Evolutionary conservation across 192 early-diverging fungal species (phyloP), one percentile per base, ranked within the genome.

Genomic region (Backusella sp.): DNA sequence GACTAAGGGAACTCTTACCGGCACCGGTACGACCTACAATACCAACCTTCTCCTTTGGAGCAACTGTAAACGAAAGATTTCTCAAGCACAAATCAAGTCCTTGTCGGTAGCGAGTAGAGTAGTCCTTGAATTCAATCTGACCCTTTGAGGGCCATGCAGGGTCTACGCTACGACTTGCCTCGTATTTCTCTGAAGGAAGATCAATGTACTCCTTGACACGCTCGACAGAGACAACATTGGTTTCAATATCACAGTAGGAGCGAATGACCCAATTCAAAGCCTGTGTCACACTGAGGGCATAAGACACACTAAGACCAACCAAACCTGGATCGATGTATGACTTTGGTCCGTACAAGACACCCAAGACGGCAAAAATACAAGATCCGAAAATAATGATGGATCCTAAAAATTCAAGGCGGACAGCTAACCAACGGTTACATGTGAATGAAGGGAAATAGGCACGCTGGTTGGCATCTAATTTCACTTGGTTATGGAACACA

Each of bases 201-300:
- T 95, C 91, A 72, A 89, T 87, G 76, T 96, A 97, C 81, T 97
- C 94, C 41, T 90, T 88, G 68, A 92, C 86, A 39, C 95, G 90
- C 79, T 95, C 94, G 11, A 94, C 91, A 11, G 92, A 88, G 4
- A 91, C 88, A 72, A 93, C 82, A 32, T 88, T 84, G 36, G 84
- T 87, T 70, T 96, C 95, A 62, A 97, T 92, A 77, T 97, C 94
- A 56, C 93, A 94, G 68, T 90, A 94, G 71, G 92, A 91, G 17
- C 96, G 89, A 11, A 97, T 91, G 82, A 93, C 89, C 96, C 93
- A 96, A 79, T 94, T 94, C 39, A 97, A 77, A 37, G 93, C 90
- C 76, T 95, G 91, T 3, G 96, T 95, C 52, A 95, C 88, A 26
- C 86, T 85, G 0, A 92, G 80, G 17, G 94, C 85, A 74, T 94